Percentiles rank a stretch among this genome's conserved stretches.
Conservation (phyloP, 2,329 filamentous ascomycete genomes). For the Epichloe sp. region DNA sequence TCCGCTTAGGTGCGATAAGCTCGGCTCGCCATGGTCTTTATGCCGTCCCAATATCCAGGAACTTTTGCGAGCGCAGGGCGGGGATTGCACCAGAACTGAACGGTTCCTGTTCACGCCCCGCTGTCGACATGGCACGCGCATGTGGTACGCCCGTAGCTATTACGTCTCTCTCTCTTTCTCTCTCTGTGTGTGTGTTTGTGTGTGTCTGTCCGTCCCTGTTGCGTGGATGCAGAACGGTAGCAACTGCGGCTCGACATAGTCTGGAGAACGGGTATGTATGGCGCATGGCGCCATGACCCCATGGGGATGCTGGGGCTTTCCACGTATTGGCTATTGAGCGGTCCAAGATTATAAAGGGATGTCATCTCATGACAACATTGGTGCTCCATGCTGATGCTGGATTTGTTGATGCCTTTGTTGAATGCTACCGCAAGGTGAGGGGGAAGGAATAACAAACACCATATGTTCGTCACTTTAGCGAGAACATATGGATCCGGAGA, state of each 20-base stretch:
- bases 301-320: constrained; percentile 6
- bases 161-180: no score
- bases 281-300: constrained; percentile 5
- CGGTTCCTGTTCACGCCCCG: constrained; percentile 3
- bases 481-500: no score
- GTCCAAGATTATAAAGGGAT: background rate
- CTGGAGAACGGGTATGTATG: background rate
- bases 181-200: no score
- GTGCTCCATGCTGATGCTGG: no score
- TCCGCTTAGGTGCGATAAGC: background rate
- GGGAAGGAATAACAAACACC: no score
- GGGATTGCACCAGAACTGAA: constrained; percentile 8
- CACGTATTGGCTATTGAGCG: constrained; percentile 5
- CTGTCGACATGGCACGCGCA: background rate
- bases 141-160: no score
- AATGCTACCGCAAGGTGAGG: no score
- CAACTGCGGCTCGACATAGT: background rate
- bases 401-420: no score
- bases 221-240: background rate
- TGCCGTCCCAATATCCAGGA: constrained; percentile 5
- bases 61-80: constrained; percentile 11
- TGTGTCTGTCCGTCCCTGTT: no score
- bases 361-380: background rate
- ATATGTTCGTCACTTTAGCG: no score
- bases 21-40: background rate